These are phyloP conservation scores for Pestalotiopsis sp. DNA, from an alignment of 2,329 filamentous ascomycete species.

Conservation along the genomic window DNA sequence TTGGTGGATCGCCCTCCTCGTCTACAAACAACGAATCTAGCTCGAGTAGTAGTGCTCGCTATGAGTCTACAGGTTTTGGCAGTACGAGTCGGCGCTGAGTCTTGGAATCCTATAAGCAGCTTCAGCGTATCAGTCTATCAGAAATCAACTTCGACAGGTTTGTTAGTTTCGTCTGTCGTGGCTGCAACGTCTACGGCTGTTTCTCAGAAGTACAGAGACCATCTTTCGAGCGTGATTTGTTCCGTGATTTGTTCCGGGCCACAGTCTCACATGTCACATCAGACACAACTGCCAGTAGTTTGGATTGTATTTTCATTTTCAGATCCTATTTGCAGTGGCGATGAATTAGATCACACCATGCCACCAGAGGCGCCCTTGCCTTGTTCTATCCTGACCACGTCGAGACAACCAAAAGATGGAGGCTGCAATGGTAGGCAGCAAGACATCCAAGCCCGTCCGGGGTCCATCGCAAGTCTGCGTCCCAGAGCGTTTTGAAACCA, in stretches of 20 bases:
- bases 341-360: background rate
- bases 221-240: too few relatives aligned
- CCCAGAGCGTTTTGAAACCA: background rate
- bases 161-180: too few relatives aligned
- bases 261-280: background rate
- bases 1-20: conserved; percentile 33
- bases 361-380: background rate
- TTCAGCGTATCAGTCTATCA: background rate
- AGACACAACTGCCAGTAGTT: background rate
- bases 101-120: background rate
- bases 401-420: background rate
- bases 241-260: too few relatives aligned
- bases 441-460: background rate
- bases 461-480: background rate
- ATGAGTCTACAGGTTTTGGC: conserved; percentile 75
- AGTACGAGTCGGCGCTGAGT: conserved; percentile 62
- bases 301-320: background rate
- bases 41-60: conserved; percentile 50
- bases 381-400: background rate
- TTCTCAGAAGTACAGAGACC: too few relatives aligned
- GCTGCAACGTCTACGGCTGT: too few relatives aligned
- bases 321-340: background rate
- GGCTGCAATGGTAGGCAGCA: background rate
- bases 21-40: conserved; percentile 32
- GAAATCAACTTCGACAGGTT: background rate